Conservation (phyloP, 1,284 basidiomycete species). For the Ustilago trichophora region DNA sequence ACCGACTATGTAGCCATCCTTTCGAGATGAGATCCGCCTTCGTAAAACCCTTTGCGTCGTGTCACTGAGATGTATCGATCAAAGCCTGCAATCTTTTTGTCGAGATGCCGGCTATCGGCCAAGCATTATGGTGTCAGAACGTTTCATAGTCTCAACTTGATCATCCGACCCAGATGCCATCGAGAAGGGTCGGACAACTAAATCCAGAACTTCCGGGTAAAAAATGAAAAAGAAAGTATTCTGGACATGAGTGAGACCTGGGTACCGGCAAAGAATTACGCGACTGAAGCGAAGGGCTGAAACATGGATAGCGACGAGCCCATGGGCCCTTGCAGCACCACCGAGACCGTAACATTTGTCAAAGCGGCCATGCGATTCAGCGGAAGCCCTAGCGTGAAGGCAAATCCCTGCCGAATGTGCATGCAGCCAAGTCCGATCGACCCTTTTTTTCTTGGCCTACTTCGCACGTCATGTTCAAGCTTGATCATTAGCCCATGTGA, state of each 20-base stretch:
- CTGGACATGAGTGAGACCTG: constrained; percentile 4
- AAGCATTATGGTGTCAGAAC: constrained; percentile 16
- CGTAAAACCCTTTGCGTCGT: too few relatives aligned
- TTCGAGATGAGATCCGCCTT: too few relatives aligned
- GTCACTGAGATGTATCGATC: too few relatives aligned
- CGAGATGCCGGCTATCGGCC: constrained; percentile 8
- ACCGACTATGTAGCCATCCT: too few relatives aligned
- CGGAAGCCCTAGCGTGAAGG: constrained; percentile 1
- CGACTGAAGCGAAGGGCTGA: background rate
- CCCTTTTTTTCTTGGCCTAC: too few relatives aligned
- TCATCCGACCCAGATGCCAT: constrained; percentile 2
- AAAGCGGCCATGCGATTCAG: too few relatives aligned
- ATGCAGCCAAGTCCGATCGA: background rate
- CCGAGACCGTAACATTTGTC: too few relatives aligned
- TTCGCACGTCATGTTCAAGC: too few relatives aligned
- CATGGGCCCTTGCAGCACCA: background rate
- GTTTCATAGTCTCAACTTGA: constrained; percentile 7
- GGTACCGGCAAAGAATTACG: background rate
- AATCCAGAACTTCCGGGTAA: background rate
- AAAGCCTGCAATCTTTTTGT: too few relatives aligned
- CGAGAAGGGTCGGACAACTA: background rate
- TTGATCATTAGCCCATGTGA: too few relatives aligned
- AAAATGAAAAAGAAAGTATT: background rate
- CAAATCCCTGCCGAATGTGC: constrained; percentile 7
- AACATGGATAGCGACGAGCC: constrained; percentile 1